Conservation (phyloP, 305 asterid genomes). For the Petunia hybrid region DNA sequence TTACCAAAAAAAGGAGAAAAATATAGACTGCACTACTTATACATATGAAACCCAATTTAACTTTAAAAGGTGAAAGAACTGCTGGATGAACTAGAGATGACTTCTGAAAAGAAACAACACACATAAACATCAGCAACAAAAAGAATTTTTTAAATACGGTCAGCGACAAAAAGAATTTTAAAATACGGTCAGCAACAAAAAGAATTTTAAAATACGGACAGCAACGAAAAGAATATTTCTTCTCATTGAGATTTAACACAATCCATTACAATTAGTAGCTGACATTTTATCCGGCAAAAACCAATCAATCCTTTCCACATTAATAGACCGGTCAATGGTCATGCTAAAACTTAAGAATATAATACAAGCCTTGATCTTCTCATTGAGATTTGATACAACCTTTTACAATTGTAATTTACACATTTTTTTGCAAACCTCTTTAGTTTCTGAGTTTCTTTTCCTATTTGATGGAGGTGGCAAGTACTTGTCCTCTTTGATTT, state of each 20-base stretch:
- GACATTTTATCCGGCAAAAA: conserved; percentile 19
- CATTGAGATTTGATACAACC: not conserved
- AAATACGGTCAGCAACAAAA: not conserved
- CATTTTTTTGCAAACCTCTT: not conserved
- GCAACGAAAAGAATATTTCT: not conserved
- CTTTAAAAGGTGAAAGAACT: not conserved
- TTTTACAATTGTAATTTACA: not conserved
- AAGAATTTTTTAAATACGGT: not conserved
- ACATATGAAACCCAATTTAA: not conserved
- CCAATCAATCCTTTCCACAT: not conserved
- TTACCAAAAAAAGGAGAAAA: no score
- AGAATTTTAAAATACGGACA: no score
- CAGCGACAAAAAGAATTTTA: no score
- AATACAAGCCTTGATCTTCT: not conserved
- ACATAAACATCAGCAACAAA: not conserved
- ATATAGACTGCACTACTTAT: not conserved
- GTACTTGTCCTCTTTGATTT: not conserved
- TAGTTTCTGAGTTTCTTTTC: conserved; percentile 9
- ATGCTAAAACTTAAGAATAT: not conserved
- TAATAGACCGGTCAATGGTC: not conserved
- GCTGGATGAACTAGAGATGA: not conserved
- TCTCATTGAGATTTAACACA: not conserved
- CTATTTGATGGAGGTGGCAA: not conserved
- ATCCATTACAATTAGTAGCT: not conserved
- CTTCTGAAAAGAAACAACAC: not conserved